These are phyloP conservation scores for Xylaria telfairii DNA, from an alignment of 495 filamentous ascomycete species.

Conservation along the genomic window DNA sequence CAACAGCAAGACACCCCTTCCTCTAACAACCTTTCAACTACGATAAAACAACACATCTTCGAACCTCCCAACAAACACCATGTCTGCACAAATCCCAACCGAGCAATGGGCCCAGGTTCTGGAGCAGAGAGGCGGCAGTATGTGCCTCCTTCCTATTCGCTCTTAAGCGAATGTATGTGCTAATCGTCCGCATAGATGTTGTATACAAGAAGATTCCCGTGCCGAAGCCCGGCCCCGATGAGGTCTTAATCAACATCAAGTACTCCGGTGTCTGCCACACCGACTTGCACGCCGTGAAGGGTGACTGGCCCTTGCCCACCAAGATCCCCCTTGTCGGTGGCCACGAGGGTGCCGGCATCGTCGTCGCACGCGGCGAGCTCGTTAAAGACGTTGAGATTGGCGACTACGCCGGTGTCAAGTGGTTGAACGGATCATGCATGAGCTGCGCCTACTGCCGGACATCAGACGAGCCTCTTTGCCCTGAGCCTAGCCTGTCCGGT, in stretches of 20 bases:
- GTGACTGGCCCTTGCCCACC: constrained; percentile 82
- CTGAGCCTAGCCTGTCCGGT: constrained; percentile 73
- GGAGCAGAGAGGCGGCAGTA: constrained; percentile 74
- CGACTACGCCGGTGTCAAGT: constrained; percentile 86
- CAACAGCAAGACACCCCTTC: background rate
- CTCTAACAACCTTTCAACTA: background rate
- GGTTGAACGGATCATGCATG: constrained; percentile 85
- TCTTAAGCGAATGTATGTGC: constrained; percentile 7
- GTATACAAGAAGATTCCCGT: constrained; percentile 86
- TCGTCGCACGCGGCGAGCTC: constrained; percentile 77
- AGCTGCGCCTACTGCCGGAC: constrained; percentile 80
- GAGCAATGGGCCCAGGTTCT: constrained; percentile 89
- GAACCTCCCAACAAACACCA: constrained; percentile 28
- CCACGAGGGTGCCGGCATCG: constrained; percentile 89
- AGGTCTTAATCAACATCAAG: constrained; percentile 90
- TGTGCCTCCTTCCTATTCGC: constrained; percentile 27
- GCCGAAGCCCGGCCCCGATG: constrained; percentile 77
- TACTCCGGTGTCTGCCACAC: constrained; percentile 96
- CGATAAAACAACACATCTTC: background rate
- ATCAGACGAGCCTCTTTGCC: constrained; percentile 70
- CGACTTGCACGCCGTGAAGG: constrained; percentile 81
- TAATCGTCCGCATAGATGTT: constrained; percentile 51
- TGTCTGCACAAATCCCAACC: constrained; percentile 61
- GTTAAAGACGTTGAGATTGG: constrained; percentile 78
- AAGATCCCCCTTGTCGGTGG: constrained; percentile 90